A percentile compares a stretch with the other conserved stretches of the same genome.
Evolutionary conservation across 306 rosid genomes (phyloP).

Genomic region (Trifolium subterraneum): DNA sequence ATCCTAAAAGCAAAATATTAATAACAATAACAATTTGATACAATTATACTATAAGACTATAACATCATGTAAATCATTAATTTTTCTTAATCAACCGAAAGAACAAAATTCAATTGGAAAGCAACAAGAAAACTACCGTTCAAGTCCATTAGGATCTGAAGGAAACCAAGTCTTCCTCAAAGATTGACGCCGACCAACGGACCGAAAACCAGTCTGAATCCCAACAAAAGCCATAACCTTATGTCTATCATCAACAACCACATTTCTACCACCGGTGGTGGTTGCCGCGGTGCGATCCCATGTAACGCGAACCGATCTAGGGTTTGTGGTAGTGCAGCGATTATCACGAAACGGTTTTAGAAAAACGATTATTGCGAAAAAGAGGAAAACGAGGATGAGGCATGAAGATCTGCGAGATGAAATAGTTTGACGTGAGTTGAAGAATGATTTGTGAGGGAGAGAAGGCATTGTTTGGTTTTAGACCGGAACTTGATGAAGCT

Average conservation of each 20-base stretch:
- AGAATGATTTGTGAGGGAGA: slow-evolving; percentile 21
- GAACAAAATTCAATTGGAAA: neutral
- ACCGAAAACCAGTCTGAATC: slow-evolving; percentile 83
- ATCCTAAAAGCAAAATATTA: neutral
- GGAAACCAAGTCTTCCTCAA: slow-evolving; percentile 96
- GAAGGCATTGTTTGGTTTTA: slow-evolving; percentile 34
- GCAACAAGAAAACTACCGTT: slow-evolving; percentile 53
- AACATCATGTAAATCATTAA: neutral
- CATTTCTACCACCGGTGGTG: neutral
- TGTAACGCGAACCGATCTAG: slow-evolving; percentile 72
- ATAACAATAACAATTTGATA: neutral
- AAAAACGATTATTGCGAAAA: slow-evolving; percentile 30
- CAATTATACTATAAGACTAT: neutral
- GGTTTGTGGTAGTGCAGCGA: slow-evolving; percentile 46
- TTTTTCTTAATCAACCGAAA: neutral
- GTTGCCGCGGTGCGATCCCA: slow-evolving; percentile 58
- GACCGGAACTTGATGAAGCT: neutral
- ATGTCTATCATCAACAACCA: slow-evolving; percentile 42
- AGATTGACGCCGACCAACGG: slow-evolving; percentile 72
- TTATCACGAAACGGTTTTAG: slow-evolving; percentile 34
- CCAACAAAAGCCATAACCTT: slow-evolving; percentile 96
- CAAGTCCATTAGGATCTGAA: slow-evolving; percentile 76
- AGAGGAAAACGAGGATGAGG: slow-evolving; percentile 21
- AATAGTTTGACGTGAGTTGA: slow-evolving; percentile 48
- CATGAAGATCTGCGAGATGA: slow-evolving; percentile 55